Conservation (phyloP, 192 early-diverging fungal species). For the Coemansia asiatica region DNA sequence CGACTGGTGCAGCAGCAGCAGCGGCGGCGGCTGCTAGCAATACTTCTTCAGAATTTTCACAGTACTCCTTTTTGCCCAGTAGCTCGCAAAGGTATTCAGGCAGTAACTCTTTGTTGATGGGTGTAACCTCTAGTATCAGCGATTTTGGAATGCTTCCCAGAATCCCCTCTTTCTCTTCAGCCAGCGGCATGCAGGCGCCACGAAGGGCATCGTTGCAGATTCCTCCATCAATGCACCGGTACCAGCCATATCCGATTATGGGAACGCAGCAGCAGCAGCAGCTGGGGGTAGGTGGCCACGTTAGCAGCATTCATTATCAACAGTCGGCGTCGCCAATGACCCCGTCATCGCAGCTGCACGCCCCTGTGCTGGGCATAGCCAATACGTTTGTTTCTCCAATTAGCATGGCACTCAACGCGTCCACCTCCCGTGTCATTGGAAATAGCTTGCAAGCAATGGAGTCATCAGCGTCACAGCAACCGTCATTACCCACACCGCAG, state of each 20-base stretch:
- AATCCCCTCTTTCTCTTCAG: background rate
- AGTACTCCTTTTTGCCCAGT: background rate
- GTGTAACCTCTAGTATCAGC: conserved; percentile 47
- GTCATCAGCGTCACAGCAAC: background rate
- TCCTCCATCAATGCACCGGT: conserved; percentile 26
- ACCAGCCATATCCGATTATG: conserved; percentile 38
- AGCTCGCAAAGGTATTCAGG: conserved; percentile 3
- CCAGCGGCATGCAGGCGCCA: conserved; percentile 3
- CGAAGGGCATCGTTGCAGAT: conserved; percentile 48
- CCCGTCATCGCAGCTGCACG: background rate
- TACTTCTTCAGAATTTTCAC: background rate
- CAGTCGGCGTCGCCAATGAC: conserved; percentile 4
- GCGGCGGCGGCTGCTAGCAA: background rate
- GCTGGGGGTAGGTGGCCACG: background rate
- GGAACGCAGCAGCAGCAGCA: background rate
- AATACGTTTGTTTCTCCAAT: conserved; percentile 1
- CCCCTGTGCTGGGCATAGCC: background rate
- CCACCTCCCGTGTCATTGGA: background rate
- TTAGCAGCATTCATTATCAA: conserved; percentile 1
- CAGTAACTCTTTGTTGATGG: conserved; percentile 21
- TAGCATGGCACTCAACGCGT: background rate
- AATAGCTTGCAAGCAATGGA: background rate
- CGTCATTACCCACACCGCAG: background rate
- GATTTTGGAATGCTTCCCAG: conserved; percentile 29
- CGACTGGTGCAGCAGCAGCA: background rate